Evolutionary conservation across 2,329 filamentous ascomycete species (phyloP), one percentile per base, ranked within the genome.

Genomic region (Alternaria ethzedia): DNA sequence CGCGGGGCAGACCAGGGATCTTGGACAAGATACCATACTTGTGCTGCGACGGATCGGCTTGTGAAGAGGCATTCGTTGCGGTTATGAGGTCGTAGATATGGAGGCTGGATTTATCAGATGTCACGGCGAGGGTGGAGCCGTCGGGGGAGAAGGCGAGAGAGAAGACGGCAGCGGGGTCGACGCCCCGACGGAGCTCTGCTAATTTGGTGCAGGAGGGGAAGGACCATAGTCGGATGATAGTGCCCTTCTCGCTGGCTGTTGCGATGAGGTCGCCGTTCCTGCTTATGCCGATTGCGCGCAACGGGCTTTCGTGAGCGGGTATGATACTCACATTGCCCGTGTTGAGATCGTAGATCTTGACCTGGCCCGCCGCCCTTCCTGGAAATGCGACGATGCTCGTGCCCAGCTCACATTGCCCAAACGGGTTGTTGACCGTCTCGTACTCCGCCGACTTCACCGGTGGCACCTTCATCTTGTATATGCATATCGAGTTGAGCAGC

Each of bases 91-190:
- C 94, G 76, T 97, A 99, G 41, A 99, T 87, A 80, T 99, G 96
- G 11, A 99, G 85, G 0, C 94, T 99, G 6, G 93, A 94, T 81
- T 98, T 99, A 84, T 99, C 96, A 1, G 94, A 97, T 1, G 95
- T 98, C 65, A 94, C 95, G 25, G 96, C 96, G 11, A 98, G 86
- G 75, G 94, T 87, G 46, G 86, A 88, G 55, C 91, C 92, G 1
- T 90, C 90, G 0, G 94, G 94, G 20, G 92, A 96, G 78, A 99
- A 96, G 11, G 91, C 90, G 11, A 99, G 85, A 2, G 92, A 95
- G 81, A 92, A 97, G 69, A 98, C 91, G 57, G 89, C 89, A 15
- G 96, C 94, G 36, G 89, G 91, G 74, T 99, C 96, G 51, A 97
- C 90, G 45, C 96, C 96, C 32, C 96, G 89, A 46, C 96, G 90